Evolutionary conservation across 768 basidiomycete species (phyloP).

Genomic region (Leccinum sublutescens): DNA sequence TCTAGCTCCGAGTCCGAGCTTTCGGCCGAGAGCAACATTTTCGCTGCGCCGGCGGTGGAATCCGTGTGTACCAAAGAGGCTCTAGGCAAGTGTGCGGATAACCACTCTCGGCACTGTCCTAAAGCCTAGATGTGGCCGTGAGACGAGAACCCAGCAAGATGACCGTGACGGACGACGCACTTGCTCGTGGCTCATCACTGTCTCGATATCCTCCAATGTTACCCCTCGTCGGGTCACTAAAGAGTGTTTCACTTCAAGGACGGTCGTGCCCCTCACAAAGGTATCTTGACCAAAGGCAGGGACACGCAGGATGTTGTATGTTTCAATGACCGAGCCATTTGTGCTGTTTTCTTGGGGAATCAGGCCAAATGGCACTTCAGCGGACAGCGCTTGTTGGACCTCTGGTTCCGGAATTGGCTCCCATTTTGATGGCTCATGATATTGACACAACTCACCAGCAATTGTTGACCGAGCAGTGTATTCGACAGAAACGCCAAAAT

Average conservation of each 20-base stretch:
- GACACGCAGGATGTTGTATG: conserved; percentile 62
- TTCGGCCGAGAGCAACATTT: conserved; percentile 30
- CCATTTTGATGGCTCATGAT: background rate
- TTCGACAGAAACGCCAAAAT: conserved; percentile 44
- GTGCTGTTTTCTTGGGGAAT: conserved; percentile 81
- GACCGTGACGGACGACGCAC: conserved; percentile 36
- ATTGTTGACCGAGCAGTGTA: conserved; percentile 44
- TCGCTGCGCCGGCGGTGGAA: conserved; percentile 75
- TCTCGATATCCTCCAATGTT: conserved; percentile 50
- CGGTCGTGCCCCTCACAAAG: conserved; percentile 60
- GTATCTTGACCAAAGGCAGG: conserved; percentile 36
- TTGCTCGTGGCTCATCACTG: conserved; percentile 78
- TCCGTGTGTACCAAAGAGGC: conserved; percentile 54
- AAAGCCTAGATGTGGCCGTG: conserved; percentile 50
- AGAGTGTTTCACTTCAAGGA: conserved; percentile 64
- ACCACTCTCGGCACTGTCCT: conserved; percentile 72
- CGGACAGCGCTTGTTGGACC: conserved; percentile 53
- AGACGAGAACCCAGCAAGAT: background rate
- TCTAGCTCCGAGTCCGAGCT: conserved; percentile 33
- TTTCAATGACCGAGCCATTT: conserved; percentile 71
- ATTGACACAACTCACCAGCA: conserved; percentile 31
- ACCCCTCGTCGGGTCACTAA: conserved; percentile 63
- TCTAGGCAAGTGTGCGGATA: conserved; percentile 50
- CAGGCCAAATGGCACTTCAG: conserved; percentile 49
- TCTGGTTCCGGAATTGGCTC: conserved; percentile 39